Conservation (phyloP, 108 stramenopile species). For the Aurantiochytrium sp. region DNA sequence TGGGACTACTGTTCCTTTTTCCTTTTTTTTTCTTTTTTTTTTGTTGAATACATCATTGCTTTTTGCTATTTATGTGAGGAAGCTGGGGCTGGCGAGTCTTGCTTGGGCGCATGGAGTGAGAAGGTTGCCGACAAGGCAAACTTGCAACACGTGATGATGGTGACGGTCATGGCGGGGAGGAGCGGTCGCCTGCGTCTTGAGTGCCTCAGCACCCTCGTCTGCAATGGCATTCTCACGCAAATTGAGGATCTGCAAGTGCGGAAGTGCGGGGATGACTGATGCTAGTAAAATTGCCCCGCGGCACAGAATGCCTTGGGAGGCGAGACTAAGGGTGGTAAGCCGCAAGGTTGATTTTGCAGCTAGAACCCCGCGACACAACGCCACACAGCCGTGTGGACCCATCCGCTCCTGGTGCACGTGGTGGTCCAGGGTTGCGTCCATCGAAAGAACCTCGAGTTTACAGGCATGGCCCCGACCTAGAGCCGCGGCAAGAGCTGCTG, state of each 20-base stretch:
- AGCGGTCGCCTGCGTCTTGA: too few relatives aligned
- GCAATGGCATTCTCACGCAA: background rate
- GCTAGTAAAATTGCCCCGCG: background rate
- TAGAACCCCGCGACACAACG: background rate
- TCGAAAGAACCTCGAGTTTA: background rate
- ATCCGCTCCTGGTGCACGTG: background rate
- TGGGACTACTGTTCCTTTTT: too few relatives aligned
- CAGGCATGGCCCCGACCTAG: background rate
- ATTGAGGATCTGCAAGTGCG: background rate
- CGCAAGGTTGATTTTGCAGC: background rate
- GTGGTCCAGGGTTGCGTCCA: too few relatives aligned
- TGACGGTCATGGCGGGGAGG: too few relatives aligned
- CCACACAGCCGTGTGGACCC: background rate
- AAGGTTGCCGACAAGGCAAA: too few relatives aligned
- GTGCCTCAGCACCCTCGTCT: background rate
- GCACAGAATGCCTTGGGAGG: background rate
- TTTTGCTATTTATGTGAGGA: too few relatives aligned
- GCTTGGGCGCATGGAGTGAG: too few relatives aligned
- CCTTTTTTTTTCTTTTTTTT: too few relatives aligned
- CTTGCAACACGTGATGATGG: too few relatives aligned
- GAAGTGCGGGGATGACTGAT: background rate
- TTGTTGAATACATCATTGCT: too few relatives aligned
- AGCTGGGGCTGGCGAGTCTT: too few relatives aligned
- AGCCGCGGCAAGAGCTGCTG: background rate
- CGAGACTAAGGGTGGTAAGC: background rate